These are phyloP conservation scores for Erodium texanum DNA, from an alignment of 441 rosid genomes.

Conservation along the genomic window DNA sequence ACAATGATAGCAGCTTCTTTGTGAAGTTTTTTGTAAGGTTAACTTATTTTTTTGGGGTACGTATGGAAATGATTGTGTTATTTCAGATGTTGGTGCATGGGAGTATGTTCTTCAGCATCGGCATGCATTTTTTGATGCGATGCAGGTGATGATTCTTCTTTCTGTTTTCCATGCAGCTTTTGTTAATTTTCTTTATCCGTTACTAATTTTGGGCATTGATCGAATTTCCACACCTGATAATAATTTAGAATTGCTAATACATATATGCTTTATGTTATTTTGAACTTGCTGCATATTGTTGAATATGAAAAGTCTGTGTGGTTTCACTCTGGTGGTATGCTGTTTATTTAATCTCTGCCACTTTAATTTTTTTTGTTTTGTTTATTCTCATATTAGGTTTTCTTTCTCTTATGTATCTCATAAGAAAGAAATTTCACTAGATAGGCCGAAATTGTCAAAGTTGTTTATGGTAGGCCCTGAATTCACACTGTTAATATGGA, in stretches of 20 bases:
- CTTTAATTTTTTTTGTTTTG: not conserved
- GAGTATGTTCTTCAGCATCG: slow-evolving; percentile 66
- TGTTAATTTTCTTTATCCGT: not conserved
- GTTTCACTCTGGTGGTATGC: not conserved
- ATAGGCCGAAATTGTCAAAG: not conserved
- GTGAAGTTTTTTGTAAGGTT: not conserved
- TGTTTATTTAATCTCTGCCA: not conserved
- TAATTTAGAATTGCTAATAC: not conserved
- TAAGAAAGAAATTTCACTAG: not conserved
- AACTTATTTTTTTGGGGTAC: not conserved
- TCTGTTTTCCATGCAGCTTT: not conserved
- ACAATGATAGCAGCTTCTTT: not conserved
- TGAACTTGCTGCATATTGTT: not conserved
- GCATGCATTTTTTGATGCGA: slow-evolving; percentile 81
- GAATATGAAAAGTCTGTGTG: not conserved
- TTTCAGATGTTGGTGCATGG: slow-evolving; percentile 85
- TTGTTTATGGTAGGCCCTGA: not conserved
- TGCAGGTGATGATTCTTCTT: slow-evolving; percentile 53
- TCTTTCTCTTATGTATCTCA: not conserved
- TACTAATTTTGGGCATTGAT: not conserved
- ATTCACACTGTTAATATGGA: not conserved
- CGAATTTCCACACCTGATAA: not conserved
- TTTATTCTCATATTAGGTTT: not conserved
- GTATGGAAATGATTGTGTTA: not conserved
- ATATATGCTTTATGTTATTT: not conserved